phyloP scores from a whole-genome alignment of 768 basidiomycete genomes.

The Lactifluus volemus region DNA sequence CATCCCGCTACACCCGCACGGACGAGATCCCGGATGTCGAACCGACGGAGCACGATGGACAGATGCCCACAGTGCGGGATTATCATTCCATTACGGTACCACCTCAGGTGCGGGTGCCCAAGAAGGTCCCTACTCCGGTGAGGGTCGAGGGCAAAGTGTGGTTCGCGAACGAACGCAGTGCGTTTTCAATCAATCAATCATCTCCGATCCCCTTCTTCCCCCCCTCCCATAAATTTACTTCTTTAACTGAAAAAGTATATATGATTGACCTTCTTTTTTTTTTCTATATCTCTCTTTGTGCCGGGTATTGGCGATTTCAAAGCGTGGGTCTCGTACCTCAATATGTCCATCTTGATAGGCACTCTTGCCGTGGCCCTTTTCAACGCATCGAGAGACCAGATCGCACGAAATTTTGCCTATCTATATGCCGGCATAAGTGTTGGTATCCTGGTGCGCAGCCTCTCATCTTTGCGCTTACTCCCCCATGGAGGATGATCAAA shows the following conservation, averaged over 20 bases:
- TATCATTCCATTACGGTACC: constrained; percentile 69
- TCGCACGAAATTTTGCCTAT: constrained; percentile 74
- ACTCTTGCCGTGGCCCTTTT: constrained; percentile 82
- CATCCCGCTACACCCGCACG: constrained; percentile 51
- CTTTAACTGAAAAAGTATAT: not conserved
- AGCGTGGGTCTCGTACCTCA: constrained; percentile 94
- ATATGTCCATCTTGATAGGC: constrained; percentile 74
- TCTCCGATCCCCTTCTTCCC: not conserved
- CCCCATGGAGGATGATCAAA: not conserved
- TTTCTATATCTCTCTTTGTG: not conserved
- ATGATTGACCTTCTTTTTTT: not conserved
- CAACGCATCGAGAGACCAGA: constrained; percentile 64
- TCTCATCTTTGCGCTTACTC: too few species aligned
- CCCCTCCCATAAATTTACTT: not conserved
- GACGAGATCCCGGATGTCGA: constrained; percentile 64
- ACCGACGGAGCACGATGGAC: constrained; percentile 37
- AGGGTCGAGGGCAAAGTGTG: constrained; percentile 94
- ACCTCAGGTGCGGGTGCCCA: constrained; percentile 62
- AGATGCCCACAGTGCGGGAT: constrained; percentile 56
- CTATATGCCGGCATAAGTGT: constrained; percentile 75
- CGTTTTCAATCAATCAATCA: constrained; percentile 21
- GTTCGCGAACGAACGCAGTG: constrained; percentile 95
- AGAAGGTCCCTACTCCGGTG: constrained; percentile 73
- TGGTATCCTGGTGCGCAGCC: constrained; percentile 45
- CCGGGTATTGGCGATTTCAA: too few species aligned